A percentile compares a stretch with the other conserved stretches of the same genome.
phyloP scores from a whole-genome alignment of 306 rosid genomes.

The Vicia faba region DNA sequence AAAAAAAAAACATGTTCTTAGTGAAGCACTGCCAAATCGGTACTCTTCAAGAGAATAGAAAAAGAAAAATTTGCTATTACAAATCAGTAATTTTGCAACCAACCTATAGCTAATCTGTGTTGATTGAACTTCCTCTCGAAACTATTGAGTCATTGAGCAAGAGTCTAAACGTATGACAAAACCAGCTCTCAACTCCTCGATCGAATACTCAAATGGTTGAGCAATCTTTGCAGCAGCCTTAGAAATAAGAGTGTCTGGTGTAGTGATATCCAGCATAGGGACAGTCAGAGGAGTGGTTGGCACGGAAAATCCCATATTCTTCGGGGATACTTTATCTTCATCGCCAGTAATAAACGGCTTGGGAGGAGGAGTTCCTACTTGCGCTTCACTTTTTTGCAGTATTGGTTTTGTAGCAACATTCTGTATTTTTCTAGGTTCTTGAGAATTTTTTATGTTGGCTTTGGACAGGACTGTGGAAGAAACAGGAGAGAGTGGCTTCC shows the following conservation, averaged over 20 bases:
- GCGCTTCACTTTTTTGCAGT: conserved; percentile 26
- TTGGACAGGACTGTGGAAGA: conserved; percentile 41
- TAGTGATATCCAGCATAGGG: conserved; percentile 48
- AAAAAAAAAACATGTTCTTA: conserved; percentile 13
- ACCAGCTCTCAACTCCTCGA: conserved; percentile 66
- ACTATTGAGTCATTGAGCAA: conserved; percentile 34
- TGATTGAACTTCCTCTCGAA: conserved; percentile 6
- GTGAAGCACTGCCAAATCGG: conserved; percentile 26
- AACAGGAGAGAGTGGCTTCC: conserved; percentile 68
- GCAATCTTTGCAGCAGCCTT: conserved; percentile 22
- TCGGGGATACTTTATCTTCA: conserved; percentile 58
- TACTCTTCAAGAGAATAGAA: background rate
- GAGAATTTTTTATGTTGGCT: conserved; percentile 44
- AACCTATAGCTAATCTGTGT: conserved; percentile 9
- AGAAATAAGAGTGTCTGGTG: conserved; percentile 51
- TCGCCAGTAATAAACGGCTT: conserved; percentile 34
- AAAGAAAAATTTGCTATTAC: background rate
- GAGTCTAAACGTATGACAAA: conserved; percentile 38
- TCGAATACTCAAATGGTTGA: conserved; percentile 52
- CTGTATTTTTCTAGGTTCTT: conserved; percentile 33
- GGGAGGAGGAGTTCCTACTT: conserved; percentile 49
- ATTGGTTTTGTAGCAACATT: conserved; percentile 5
- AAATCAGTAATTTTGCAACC: conserved; percentile 32
- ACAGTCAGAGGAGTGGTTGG: conserved; percentile 63
- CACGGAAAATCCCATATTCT: conserved; percentile 41